phyloP scores from a whole-genome alignment of 805 yeast genomes.

The Brettanomyces bruxellensis region DNA sequence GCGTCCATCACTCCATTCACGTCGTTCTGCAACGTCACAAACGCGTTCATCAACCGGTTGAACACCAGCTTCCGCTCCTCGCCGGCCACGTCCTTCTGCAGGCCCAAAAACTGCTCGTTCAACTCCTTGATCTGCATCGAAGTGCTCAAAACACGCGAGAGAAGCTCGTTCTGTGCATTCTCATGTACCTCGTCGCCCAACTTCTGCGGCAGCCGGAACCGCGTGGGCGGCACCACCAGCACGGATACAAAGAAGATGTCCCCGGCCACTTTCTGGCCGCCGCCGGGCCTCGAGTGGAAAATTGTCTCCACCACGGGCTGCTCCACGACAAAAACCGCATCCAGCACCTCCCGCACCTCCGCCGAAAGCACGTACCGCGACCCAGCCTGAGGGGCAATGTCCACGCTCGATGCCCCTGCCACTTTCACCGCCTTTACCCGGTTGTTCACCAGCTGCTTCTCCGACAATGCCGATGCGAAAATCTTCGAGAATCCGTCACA shows the following conservation, averaged over 20 bases:
- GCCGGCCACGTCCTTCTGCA: constrained; percentile 51
- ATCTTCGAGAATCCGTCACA: constrained; percentile 92
- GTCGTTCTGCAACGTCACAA: constrained; percentile 90
- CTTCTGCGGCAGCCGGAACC: constrained; percentile 94
- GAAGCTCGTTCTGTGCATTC: constrained; percentile 82
- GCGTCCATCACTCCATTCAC: constrained; percentile 92
- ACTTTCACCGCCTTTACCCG: constrained; percentile 61
- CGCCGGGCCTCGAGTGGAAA: constrained; percentile 73
- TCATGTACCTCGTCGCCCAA: constrained; percentile 96
- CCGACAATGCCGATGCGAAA: constrained; percentile 78
- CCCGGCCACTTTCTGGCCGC: constrained; percentile 40
- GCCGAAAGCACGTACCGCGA: constrained; percentile 82
- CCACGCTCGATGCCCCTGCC: constrained; percentile 37
- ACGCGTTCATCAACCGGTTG: constrained; percentile 89
- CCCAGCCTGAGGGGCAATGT: constrained; percentile 54
- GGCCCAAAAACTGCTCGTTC: constrained; percentile 69
- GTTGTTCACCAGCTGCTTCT: constrained; percentile 74
- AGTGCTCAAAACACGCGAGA: constrained; percentile 73
- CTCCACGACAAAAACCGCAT: constrained; percentile 69
- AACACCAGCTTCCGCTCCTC: constrained; percentile 64
- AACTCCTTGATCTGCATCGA: constrained; percentile 78
- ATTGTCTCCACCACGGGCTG: constrained; percentile 56
- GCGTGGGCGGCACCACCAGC: constrained; percentile 89
- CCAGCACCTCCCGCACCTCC: constrained; percentile 73
- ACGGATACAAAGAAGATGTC: constrained; percentile 88